Evolutionary conservation across 306 rosid genomes (phyloP).

Genomic region (Dryas alaskensis): DNA sequence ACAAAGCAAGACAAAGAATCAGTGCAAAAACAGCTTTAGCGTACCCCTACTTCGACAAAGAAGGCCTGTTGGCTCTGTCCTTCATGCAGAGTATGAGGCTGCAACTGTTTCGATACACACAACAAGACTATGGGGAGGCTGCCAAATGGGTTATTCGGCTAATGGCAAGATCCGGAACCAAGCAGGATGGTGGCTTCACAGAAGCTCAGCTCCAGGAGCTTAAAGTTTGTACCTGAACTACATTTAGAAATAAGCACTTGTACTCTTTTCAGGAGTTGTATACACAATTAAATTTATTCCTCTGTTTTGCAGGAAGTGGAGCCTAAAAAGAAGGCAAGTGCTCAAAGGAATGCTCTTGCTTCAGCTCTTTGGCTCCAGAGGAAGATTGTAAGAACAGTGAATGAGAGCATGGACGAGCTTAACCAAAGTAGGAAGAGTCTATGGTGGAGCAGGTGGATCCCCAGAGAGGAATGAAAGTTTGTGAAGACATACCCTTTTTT

Average conservation of each 20-base stretch:
- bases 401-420: slow-evolving; percentile 87
- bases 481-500: slow-evolving; percentile 1
- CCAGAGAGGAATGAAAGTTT: slow-evolving; percentile 71
- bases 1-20: slow-evolving; percentile 76
- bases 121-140: slow-evolving; percentile 83
- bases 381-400: slow-evolving; percentile 68
- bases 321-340: slow-evolving; percentile 66
- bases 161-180: slow-evolving; percentile 92
- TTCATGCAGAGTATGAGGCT: slow-evolving; percentile 77
- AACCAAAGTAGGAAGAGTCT: slow-evolving; percentile 61
- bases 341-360: slow-evolving; percentile 74
- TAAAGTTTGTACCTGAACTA: slow-evolving; percentile 40
- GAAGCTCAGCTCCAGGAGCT: slow-evolving; percentile 94
- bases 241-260: not conserved
- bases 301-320: slow-evolving; percentile 46
- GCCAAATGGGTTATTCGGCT: slow-evolving; percentile 72
- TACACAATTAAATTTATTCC: not conserved
- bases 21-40: slow-evolving; percentile 90
- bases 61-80: slow-evolving; percentile 76
- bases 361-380: slow-evolving; percentile 74
- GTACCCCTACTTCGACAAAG: slow-evolving; percentile 82
- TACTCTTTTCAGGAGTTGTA: slow-evolving; percentile 14
- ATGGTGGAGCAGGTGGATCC: slow-evolving; percentile 99
- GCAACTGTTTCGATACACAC: slow-evolving; percentile 75
- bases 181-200: slow-evolving; percentile 86